Evolutionary conservation across 1,284 basidiomycete species (phyloP), one percentile per base, ranked within the genome.

Genomic region (Heliocybe sulcata): DNA sequence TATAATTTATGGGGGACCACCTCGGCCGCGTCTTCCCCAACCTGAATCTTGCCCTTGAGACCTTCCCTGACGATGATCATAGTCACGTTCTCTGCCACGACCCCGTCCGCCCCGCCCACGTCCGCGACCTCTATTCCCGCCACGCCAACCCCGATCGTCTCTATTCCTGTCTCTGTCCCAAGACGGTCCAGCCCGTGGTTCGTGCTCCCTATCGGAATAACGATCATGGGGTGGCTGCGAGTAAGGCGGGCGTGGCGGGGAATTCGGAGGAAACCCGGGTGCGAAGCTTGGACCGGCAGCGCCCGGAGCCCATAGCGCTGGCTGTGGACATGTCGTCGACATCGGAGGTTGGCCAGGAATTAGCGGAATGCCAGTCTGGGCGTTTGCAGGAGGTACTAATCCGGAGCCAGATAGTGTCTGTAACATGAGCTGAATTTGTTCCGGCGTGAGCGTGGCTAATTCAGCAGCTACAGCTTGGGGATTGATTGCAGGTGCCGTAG

Each of bases 1-100:
- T n/a, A 49, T 49, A 49, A 12, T 4, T 49, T 29, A 49, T 16
- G 3, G 23, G 14, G 22, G 47, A 26, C 47, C 47, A 25, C 47
- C 47, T 8, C 47, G 47, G n/a, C 53, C 19, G 20, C 53, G 19
- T 26, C 59, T 60, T 54, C 80, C 69, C 50, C 83, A 85, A 4
- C 82, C 83, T 35, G 80, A 73, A 60, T 85, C 83, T n/a, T n/a
- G n/a, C n/a, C n/a, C n/a, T n/a, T 77, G 67, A 29, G 76, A 67
- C 56, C 74, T 68, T n/a, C 68, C 67, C 52, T 71, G 67, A 16
- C 27, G 26, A n/a, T n/a, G n/a, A 35, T 52, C 26, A 12, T 35
- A 20, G 26, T 66, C 65, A 20, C 67, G 64, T 11, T 35, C 27
- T 49, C 78, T 62, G 16, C 72, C 68, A 12, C 73, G 62, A 8